phyloP scores from a whole-genome alignment of 768 basidiomycete genomes.

The Sistotremastrum suecicum region DNA sequence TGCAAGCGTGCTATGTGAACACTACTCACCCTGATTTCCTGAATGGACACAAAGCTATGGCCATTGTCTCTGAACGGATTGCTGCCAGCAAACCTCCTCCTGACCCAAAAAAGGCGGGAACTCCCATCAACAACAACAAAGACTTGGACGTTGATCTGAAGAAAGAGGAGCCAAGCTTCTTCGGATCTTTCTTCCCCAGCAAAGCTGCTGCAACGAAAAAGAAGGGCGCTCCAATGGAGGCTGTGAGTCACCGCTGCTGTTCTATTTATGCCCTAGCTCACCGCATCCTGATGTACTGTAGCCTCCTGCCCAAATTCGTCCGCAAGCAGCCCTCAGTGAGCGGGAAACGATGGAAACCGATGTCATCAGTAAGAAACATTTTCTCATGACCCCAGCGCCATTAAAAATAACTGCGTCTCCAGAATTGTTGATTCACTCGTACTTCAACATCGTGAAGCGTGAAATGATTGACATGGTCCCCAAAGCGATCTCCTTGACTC shows the following conservation, averaged over 20 bases:
- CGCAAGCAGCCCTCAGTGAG: constrained; percentile 82
- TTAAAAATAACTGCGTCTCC: constrained; percentile 1
- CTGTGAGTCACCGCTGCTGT: constrained; percentile 23
- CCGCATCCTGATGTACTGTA: constrained; percentile 28
- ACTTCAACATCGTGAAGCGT: constrained; percentile 96
- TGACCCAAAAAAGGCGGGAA: constrained; percentile 57
- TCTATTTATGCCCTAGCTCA: constrained; percentile 12
- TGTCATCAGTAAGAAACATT: constrained; percentile 78
- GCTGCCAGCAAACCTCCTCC: constrained; percentile 67
- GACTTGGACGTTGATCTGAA: constrained; percentile 85
- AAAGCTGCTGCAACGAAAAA: constrained; percentile 49
- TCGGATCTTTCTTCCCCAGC: constrained; percentile 86
- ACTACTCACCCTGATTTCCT: constrained; percentile 99
- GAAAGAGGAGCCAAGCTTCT: constrained; percentile 87
- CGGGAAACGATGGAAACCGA: constrained; percentile 98
- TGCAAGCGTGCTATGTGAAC: constrained; percentile 99
- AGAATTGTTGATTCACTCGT: constrained; percentile 94
- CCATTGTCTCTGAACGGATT: constrained; percentile 71
- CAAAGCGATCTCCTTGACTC: constrained; percentile 83
- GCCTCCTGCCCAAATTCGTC: constrained; percentile 79
- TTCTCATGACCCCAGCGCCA: background rate
- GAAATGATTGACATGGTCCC: constrained; percentile 99
- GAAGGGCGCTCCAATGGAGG: constrained; percentile 46
- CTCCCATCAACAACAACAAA: constrained; percentile 78
- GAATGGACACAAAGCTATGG: constrained; percentile 91